Percentiles rank a stretch among this genome's conserved stretches.
These are phyloP conservation scores for Obelidium mucronatum DNA, from an alignment of 192 early-diverging fungal genomes.

Conservation along the genomic window DNA sequence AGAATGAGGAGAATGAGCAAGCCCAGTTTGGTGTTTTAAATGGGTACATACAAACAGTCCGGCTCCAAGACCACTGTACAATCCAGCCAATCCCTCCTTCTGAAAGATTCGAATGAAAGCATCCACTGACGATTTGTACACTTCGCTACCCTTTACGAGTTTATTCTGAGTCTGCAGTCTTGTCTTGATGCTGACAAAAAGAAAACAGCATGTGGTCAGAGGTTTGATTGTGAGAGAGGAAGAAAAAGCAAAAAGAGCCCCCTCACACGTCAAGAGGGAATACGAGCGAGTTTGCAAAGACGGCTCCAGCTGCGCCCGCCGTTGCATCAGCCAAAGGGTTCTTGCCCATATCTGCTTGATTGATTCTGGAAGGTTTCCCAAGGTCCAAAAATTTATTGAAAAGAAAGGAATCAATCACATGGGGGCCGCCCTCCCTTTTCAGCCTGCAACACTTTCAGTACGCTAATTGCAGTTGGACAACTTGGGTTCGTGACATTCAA, in stretches of 20 bases:
- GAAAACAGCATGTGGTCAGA: background rate
- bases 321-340: slow-evolving; percentile 92
- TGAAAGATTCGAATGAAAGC: slow-evolving; percentile 84
- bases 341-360: slow-evolving; percentile 15
- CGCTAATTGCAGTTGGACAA: too few species aligned
- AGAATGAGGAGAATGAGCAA: too few species aligned
- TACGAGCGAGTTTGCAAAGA: slow-evolving; percentile 87
- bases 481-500: background rate
- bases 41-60: slow-evolving; percentile 72
- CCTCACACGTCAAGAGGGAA: slow-evolving; percentile 97
- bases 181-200: slow-evolving; percentile 84
- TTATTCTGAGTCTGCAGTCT: slow-evolving; percentile 94
- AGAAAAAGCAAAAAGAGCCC: background rate
- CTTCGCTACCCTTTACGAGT: slow-evolving; percentile 45
- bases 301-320: slow-evolving; percentile 89
- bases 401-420: background rate
- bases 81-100: slow-evolving; percentile 82
- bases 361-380: background rate
- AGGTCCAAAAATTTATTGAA: slow-evolving; percentile 8
- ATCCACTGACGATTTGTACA: slow-evolving; percentile 73
- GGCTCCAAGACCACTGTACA: slow-evolving; percentile 88
- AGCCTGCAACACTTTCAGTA: background rate
- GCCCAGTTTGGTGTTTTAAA: too few species aligned
- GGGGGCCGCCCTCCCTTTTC: background rate
- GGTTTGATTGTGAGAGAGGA: background rate